These are phyloP conservation scores for Aureobasidium musti DNA, from an alignment of 2,329 filamentous ascomycete species.

Conservation along the genomic window DNA sequence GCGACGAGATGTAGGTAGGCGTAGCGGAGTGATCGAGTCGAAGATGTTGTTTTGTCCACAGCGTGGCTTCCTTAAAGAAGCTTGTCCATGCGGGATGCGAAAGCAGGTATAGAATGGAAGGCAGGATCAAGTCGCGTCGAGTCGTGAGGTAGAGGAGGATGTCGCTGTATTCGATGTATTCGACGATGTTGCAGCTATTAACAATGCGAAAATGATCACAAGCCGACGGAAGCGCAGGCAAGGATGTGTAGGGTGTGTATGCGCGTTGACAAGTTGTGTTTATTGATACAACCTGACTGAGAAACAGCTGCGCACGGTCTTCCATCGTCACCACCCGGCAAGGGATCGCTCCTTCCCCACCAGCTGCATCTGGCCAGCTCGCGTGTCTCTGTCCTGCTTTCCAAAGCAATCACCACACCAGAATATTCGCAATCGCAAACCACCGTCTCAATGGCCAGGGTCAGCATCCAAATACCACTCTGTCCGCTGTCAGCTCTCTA, in stretches of 20 bases:
- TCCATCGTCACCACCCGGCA: slow-evolving; percentile 9
- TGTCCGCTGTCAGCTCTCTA: neutral
- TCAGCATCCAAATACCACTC: neutral
- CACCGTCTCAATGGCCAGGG: slow-evolving; percentile 16
- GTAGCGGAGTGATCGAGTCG: neutral
- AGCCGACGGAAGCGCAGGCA: neutral
- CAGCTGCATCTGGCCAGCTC: slow-evolving; percentile 8
- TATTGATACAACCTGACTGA: slow-evolving; percentile 19
- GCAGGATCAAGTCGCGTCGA: slow-evolving; percentile 10
- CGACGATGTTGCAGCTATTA: neutral
- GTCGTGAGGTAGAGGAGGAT: neutral
- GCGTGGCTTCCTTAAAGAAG: slow-evolving; percentile 9
- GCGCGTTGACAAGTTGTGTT: slow-evolving; percentile 21
- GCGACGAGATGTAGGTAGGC: neutral
- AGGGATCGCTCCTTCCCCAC: slow-evolving; percentile 4
- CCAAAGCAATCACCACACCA: neutral
- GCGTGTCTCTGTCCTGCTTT: slow-evolving; percentile 2
- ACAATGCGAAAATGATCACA: neutral
- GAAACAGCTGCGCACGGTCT: slow-evolving; percentile 18
- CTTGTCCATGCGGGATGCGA: slow-evolving; percentile 23
- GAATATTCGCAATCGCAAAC: neutral
- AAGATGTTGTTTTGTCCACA: neutral
- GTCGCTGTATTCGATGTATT: neutral
- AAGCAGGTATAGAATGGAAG: neutral
- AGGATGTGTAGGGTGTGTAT: slow-evolving; percentile 1